phyloP scores from a whole-genome alignment of 2,329 filamentous ascomycete genomes.

The Hysterium pulicare region DNA sequence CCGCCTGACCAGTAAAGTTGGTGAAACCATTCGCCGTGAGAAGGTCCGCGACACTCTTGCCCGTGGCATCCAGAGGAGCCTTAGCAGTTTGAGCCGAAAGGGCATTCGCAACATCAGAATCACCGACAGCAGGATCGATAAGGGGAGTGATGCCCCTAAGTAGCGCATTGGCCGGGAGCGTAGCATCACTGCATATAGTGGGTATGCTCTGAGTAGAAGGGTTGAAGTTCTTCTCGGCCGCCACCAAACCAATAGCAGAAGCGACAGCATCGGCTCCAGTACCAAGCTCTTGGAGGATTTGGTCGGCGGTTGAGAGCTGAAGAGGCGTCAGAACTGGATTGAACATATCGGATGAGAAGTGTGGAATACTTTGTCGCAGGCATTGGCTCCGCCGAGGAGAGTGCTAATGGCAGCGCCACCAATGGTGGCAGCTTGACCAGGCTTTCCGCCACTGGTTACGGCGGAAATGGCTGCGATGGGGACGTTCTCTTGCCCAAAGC shows the following conservation, averaged over 20 bases:
- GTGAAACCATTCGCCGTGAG: slow-evolving; percentile 58
- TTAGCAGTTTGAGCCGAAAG: slow-evolving; percentile 53
- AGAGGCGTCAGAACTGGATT: background rate
- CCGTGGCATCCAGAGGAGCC: slow-evolving; percentile 57
- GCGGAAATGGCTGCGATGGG: slow-evolving; percentile 55
- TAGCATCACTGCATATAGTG: slow-evolving; percentile 61
- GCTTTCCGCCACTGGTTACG: slow-evolving; percentile 50
- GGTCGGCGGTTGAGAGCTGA: slow-evolving; percentile 60
- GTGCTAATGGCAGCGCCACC: slow-evolving; percentile 61
- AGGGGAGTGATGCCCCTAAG: slow-evolving; percentile 66
- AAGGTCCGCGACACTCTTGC: slow-evolving; percentile 65
- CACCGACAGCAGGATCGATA: slow-evolving; percentile 62
- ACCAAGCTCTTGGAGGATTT: slow-evolving; percentile 61
- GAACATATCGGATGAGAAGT: slow-evolving; percentile 1
- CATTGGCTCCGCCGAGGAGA: slow-evolving; percentile 62
- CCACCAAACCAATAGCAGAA: slow-evolving; percentile 62
- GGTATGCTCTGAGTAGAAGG: slow-evolving; percentile 59
- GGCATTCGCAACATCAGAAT: slow-evolving; percentile 57
- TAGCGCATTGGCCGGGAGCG: slow-evolving; percentile 57
- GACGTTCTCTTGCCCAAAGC: slow-evolving; percentile 63
- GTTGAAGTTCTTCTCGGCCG: slow-evolving; percentile 72
- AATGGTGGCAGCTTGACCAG: slow-evolving; percentile 62
- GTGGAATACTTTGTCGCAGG: slow-evolving; percentile 57
- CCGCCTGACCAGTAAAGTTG: slow-evolving; percentile 55
- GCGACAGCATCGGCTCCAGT: slow-evolving; percentile 57